A percentile compares a stretch with the other conserved stretches of the same genome.
Conservation (phyloP, 306 rosid genomes). For the Biancaea sappan region DNA sequence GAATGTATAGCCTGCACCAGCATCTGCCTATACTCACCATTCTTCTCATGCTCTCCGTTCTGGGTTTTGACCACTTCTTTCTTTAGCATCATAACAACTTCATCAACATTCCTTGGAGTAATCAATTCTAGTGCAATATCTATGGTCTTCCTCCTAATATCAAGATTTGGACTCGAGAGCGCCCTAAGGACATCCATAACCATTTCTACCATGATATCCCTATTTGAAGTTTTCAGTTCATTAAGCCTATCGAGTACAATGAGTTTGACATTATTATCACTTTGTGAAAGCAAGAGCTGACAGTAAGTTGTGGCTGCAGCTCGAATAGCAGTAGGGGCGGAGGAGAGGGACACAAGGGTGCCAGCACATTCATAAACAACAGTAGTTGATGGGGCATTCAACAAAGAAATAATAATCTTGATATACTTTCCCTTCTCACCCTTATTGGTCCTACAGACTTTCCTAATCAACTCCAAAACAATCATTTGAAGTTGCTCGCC, state of each 20-base stretch:
- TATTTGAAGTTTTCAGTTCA: constrained; percentile 67
- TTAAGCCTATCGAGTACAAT: constrained; percentile 87
- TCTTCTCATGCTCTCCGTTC: constrained; percentile 89
- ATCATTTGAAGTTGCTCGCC: constrained; percentile 88
- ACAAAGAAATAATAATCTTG: constrained; percentile 69
- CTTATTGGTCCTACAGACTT: constrained; percentile 83
- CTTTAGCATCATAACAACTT: constrained; percentile 92
- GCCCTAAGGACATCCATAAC: constrained; percentile 94
- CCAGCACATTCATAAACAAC: constrained; percentile 88
- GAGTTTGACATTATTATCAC: constrained; percentile 91
- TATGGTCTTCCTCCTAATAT: constrained; percentile 85
- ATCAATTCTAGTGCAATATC: constrained; percentile 87
- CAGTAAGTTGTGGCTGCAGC: constrained; percentile 86
- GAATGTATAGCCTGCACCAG: constrained; percentile 89
- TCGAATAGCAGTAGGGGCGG: constrained; percentile 88
- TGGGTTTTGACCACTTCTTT: constrained; percentile 94
- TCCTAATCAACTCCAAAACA: constrained; percentile 81
- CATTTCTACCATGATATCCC: constrained; percentile 90
- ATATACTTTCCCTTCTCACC: constrained; percentile 85
- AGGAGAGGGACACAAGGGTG: constrained; percentile 83
- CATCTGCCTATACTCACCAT: constrained; percentile 89
- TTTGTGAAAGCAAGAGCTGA: constrained; percentile 82
- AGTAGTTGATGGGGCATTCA: constrained; percentile 73
- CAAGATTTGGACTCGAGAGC: constrained; percentile 73
- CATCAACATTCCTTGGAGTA: constrained; percentile 75